Evolutionary conservation across 2,329 filamentous ascomycete genomes (phyloP), one percentile per base, ranked within the genome.

Genomic region (Botrytis tulipae): DNA sequence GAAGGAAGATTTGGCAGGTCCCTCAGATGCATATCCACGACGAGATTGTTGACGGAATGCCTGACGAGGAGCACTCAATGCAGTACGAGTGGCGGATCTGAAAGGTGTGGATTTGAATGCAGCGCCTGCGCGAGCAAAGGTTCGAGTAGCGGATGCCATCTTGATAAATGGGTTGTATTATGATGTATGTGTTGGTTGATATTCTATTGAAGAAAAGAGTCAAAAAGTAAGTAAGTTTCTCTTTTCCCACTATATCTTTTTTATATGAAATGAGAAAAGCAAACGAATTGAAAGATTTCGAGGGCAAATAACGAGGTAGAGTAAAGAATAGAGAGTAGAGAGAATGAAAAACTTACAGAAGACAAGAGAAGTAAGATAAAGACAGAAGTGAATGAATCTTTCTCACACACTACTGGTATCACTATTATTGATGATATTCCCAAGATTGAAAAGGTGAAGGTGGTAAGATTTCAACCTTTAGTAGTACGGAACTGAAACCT

Each of bases 21-120:
- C 65, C 83, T 90, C 90, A 73, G 92, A 92, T 62, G 94, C 91
- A 85, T 97, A 97, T 83, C 90, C 91, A 78, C 94, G 93, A 78
- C 91, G 92, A 80, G 89, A 89, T 80, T 91, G 87, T 81, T 91
- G 89, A 83, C 92, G 92, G 86, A 94, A 91, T 78, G 89, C 87
- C 79, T 92, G 88, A 78, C 91, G 89, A 72, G 88, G 86, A 63
- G 87, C 85, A 77, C 86, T 84, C 82, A 93, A 87, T 77, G 88
- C 85, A 48, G 85, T 87, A 79, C 88, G 89, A 62, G 88, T 84
- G 71, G 86, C 83, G 78, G 88, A 85, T 80, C 89, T 88, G 81
- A 91, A 84, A 78, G 82, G 77, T 1, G 77, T 75, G 22, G 80
- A 54, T 42, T 69, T 73, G 16, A 71, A 76, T 73, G 77, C 79